These are phyloP conservation scores for Hypoxylon sp. DNA, from an alignment of 2,329 filamentous ascomycete genomes.

Conservation along the genomic window DNA sequence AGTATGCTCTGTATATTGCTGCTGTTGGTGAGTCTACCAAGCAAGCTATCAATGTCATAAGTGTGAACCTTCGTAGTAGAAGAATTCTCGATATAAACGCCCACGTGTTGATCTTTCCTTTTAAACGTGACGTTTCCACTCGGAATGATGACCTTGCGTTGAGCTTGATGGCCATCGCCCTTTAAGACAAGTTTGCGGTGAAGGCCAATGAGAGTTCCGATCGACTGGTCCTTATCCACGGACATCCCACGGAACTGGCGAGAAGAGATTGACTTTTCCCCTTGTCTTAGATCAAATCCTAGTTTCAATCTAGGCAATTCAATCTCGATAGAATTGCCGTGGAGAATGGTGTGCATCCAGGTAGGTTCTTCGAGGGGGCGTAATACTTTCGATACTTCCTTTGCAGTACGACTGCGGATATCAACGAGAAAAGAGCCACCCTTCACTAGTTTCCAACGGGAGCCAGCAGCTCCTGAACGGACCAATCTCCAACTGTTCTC, in stretches of 20 bases:
- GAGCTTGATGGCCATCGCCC: too few relatives aligned
- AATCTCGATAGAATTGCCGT: conserved; percentile 39
- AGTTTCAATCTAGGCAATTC: conserved; percentile 64
- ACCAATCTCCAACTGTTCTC: too few relatives aligned
- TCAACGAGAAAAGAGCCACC: conserved; percentile 53
- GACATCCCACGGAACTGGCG: conserved; percentile 66
- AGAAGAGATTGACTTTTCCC: conserved; percentile 57
- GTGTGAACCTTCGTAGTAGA: conserved; percentile 22
- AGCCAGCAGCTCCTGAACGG: too few relatives aligned
- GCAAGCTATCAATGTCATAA: conserved; percentile 64
- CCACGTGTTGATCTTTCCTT: conserved; percentile 11
- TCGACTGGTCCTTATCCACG: conserved; percentile 62
- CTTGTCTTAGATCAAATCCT: conserved; percentile 59
- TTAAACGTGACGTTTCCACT: conserved; percentile 32
- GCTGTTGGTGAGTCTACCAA: conserved; percentile 67
- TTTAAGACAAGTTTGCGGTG: conserved; percentile 67
- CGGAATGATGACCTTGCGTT: conserved; percentile 45
- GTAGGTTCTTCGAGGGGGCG: conserved; percentile 55
- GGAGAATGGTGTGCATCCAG: conserved; percentile 56
- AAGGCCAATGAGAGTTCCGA: conserved; percentile 66
- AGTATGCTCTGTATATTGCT: conserved; percentile 68
- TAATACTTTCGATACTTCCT: conserved; percentile 54
- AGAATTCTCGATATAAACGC: too few relatives aligned
- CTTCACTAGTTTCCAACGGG: conserved; percentile 48
- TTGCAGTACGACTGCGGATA: conserved; percentile 55